A percentile compares a stretch with the other conserved stretches of the same genome.
Evolutionary conservation across 2,329 filamentous ascomycete species (phyloP).

Genomic region (Aspergillus ibericus): DNA sequence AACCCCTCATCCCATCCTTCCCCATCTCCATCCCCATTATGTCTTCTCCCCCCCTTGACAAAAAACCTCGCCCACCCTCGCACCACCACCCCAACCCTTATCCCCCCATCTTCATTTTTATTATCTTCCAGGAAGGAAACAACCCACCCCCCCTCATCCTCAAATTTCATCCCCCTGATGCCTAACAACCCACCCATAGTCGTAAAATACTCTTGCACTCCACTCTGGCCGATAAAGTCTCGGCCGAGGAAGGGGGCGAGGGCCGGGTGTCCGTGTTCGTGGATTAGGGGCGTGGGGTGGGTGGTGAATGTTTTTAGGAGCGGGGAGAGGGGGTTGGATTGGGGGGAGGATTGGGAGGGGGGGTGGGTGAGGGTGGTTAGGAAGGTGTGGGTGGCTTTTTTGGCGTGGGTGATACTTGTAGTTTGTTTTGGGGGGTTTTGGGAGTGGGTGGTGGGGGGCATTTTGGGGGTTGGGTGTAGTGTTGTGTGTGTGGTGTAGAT

Average conservation of each 20-base stretch:
- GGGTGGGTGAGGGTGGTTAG: conserved; percentile 42
- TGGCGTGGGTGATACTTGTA: background rate
- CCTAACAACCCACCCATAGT: conserved; percentile 30
- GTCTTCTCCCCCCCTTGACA: too few relatives aligned
- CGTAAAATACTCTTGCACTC: conserved; percentile 39
- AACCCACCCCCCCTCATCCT: conserved; percentile 36
- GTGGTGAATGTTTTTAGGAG: conserved; percentile 35
- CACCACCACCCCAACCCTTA: conserved; percentile 30
- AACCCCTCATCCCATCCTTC: conserved; percentile 45
- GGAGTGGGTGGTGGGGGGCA: background rate
- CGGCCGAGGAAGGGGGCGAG: conserved; percentile 46
- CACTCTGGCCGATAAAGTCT: conserved; percentile 38
- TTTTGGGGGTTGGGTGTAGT: background rate
- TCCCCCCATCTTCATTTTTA: conserved; percentile 26
- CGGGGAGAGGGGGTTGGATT: conserved; percentile 17
- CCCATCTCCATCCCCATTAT: too few relatives aligned
- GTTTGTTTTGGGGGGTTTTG: background rate
- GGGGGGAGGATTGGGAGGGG: too few relatives aligned
- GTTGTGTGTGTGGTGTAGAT: background rate
- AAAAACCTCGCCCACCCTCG: conserved; percentile 37
- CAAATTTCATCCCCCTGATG: conserved; percentile 41
- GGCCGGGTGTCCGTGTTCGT: conserved; percentile 44
- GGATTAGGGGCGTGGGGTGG: conserved; percentile 22
- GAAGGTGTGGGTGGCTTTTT: conserved; percentile 27
- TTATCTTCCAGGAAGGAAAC: too few relatives aligned